Base-by-base conservation (phyloP, 208 protist species). In the Vickermania ingenoplastis region DNA sequence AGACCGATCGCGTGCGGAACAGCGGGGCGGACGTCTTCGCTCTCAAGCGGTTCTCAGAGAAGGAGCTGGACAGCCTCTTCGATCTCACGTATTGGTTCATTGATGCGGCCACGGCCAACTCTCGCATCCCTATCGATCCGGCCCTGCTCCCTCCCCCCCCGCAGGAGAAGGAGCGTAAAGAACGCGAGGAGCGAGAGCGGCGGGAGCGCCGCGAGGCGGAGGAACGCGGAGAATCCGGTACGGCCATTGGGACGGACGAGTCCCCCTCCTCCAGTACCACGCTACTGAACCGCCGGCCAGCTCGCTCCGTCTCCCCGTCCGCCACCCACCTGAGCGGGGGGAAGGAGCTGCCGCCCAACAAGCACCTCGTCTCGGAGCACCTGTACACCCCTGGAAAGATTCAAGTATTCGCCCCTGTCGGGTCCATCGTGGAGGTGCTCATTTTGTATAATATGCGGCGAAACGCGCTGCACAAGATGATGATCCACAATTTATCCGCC, bases 41-140 rank as follows among this genome's bases (percentile, higher is more conserved):
- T 24, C 63, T 75, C 58, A 58, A 79, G 45, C 71, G 73, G 23
- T 77, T 94, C 22, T 77, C 74, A 36, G 83, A 89, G 26, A 45
- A 45, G 0, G 81, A 85, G 26, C 86, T 95, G 53, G 73, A 90
- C 26, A 65, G 79, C 5, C 69, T 95, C 30, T 95, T 95, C 59
- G 71, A 77, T 17, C 61, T 95, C 27, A 71, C 53, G 21, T 70
- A 74, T 27, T 95, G 88, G 85, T 92, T 95, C 51, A 68, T 80
- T 14, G 88, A 95, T 63, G 71, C 65, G 25, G 73, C 88, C 31
- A 88, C 77, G 1, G 83, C 79, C 1, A 91, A 94, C 68, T 69
- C 66, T n/a, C 51, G 53, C 7, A 77, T 92, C 24, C 82, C 81
- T 23, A 26, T 77, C 0, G 71, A 84, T 41, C 11, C 24, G 14